Evolutionary conservation across 805 yeast genomes (phyloP), one percentile per base, ranked within the genome.

Genomic region (Sugiyamaella valdiviana): DNA sequence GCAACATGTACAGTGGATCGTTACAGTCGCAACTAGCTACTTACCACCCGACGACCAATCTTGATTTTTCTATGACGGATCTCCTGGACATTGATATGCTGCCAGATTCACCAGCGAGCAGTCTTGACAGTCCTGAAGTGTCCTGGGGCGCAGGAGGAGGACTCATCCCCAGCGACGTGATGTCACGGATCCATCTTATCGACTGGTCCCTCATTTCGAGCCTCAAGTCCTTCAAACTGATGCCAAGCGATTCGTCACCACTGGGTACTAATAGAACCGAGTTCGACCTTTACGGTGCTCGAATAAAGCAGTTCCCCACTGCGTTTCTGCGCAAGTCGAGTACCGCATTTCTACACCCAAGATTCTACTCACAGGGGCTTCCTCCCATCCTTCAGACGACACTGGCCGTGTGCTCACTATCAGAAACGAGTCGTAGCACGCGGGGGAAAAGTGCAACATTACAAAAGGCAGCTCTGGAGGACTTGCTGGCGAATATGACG

Each of bases 341-440:
- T n/a, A 9, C 38, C 14, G 37, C 48, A 15, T 49, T 49, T 16
- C 39, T 49, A 21, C 52, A 49, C 43, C 32, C 12, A 5, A 14
- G 35, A 6, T 23, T 49, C 23, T 49, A 49, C 36, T 9, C 37
- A 9, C 40, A 45, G 19, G 52, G 37, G n/a, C 36, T 49, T n/a
- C 52, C 52, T 10, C 32, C 21, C 2, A 19, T 36, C 6, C 39
- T 49, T 5, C 26, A 37, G 22, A 21, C 42, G 2, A 45, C 49
- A 3, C 36, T 37, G 21, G 19, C 48, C 3, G 39, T 45, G 9
- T 37, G 45, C 22, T 23, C 50, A 14, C 43, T 51, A 9, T 19
- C 39, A 26, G 41, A 26, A n/a, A n/a, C 14, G 7, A 7, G 5
- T n/a, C 5, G 10, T 12, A 26, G n/a, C n/a, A n/a, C 32, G 7